phyloP scores from a whole-genome alignment of 768 basidiomycete genomes.

The Boletus subparvulus region DNA sequence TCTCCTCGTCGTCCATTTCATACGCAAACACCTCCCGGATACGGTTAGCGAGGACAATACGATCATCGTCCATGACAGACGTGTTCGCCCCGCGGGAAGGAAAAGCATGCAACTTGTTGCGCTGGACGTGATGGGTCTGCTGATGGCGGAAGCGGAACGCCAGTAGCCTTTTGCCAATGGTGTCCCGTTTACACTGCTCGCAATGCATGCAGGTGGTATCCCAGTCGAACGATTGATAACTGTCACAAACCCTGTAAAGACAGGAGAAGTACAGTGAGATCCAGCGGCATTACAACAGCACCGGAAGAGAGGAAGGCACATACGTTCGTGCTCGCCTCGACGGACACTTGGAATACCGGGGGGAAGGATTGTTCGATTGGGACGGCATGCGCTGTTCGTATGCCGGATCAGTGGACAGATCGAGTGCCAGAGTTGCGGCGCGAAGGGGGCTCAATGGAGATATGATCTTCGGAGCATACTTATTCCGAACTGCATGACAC shows the following conservation, averaged over 20 bases:
- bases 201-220: slow-evolving; percentile 28
- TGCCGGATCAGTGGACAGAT: slow-evolving; percentile 17
- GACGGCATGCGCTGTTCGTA: slow-evolving; percentile 26
- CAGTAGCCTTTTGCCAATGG: slow-evolving; percentile 26
- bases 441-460: slow-evolving; percentile 36
- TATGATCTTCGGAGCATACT: slow-evolving; percentile 26
- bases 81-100: neutral
- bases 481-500: slow-evolving; percentile 25
- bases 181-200: slow-evolving; percentile 29
- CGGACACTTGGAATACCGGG: slow-evolving; percentile 18
- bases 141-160: slow-evolving; percentile 20
- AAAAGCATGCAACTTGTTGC: neutral
- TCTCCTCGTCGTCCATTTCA: slow-evolving; percentile 28
- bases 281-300: neutral
- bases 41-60: slow-evolving; percentile 3
- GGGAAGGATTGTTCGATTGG: slow-evolving; percentile 16
- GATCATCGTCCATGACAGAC: slow-evolving; percentile 4
- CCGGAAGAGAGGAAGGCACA: slow-evolving; percentile 4
- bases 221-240: slow-evolving; percentile 18
- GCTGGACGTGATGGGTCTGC: slow-evolving; percentile 5
- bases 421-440: slow-evolving; percentile 3
- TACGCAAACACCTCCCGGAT: slow-evolving; percentile 19
- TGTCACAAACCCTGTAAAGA: slow-evolving; percentile 25
- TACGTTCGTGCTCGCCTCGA: slow-evolving; percentile 28
- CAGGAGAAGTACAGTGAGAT: slow-evolving; percentile 1